Conservation (phyloP, 176 grass and related monocot genomes). For the Oryza coarctata region DNA sequence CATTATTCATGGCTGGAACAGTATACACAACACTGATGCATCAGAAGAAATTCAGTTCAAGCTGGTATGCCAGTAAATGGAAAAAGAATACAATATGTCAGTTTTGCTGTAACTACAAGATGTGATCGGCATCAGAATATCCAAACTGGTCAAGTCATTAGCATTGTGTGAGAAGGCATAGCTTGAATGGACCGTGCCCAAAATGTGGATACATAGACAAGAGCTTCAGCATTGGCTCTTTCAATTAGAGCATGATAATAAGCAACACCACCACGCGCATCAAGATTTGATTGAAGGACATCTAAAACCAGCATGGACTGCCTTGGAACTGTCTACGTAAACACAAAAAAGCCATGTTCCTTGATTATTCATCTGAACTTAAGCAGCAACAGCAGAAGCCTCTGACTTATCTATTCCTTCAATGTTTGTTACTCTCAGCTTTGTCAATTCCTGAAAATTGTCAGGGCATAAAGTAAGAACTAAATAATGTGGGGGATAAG, state of each 20-base stretch:
- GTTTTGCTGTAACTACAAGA: constrained; percentile 20
- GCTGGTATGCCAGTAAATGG: neutral
- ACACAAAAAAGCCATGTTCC: constrained; percentile 11
- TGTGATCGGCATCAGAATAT: constrained; percentile 1
- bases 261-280: constrained; percentile 10
- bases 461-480: constrained; percentile 37
- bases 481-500: constrained; percentile 10
- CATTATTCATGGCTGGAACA: constrained; percentile 33
- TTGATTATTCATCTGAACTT: too few species aligned
- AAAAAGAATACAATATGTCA: neutral
- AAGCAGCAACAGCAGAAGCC: constrained; percentile 50
- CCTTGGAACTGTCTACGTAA: constrained; percentile 6
- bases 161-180: neutral
- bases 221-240: constrained; percentile 33
- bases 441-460: constrained; percentile 82
- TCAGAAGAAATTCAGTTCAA: neutral
- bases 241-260: constrained; percentile 16
- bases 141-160: constrained; percentile 8
- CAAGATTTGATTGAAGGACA: neutral
- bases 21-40: neutral
- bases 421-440: constrained; percentile 89
- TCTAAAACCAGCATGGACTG: constrained; percentile 21
- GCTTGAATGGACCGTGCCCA: neutral
- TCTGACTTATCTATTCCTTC: constrained; percentile 76
- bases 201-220: neutral